phyloP scores from a whole-genome alignment of 345 rosid genomes.

The Bruguiera parviflora region DNA sequence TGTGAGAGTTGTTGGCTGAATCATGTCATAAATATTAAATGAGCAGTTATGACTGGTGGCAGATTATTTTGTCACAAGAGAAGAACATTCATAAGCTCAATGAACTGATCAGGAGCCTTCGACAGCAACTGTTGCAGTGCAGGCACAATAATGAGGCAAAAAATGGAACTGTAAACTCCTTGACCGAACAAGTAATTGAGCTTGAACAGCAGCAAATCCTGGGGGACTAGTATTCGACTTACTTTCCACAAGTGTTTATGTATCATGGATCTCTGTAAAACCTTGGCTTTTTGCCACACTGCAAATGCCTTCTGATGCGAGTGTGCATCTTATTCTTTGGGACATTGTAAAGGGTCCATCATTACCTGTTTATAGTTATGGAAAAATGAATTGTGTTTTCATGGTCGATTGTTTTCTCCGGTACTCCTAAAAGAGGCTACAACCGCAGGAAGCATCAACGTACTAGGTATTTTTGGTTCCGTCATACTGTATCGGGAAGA shows the following conservation, averaged over 20 bases:
- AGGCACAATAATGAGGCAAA: constrained; percentile 38
- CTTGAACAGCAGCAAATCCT: constrained; percentile 48
- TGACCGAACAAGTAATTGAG: constrained; percentile 50
- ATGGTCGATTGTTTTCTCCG: too few species aligned
- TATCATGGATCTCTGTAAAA: not conserved
- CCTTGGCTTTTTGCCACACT: constrained; percentile 8
- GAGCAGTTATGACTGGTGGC: constrained; percentile 16
- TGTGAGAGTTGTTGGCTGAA: not conserved
- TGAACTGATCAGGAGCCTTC: constrained; percentile 66
- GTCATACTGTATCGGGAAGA: too few species aligned
- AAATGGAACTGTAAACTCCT: constrained; percentile 34
- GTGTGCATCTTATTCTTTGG: too few species aligned
- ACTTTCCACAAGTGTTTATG: constrained; percentile 9
- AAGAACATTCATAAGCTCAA: constrained; percentile 71
- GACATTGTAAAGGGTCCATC: too few species aligned
- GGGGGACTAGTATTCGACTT: constrained; percentile 45
- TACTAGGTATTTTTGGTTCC: too few species aligned
- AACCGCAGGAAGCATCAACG: too few species aligned
- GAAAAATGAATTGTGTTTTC: too few species aligned
- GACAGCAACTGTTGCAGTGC: constrained; percentile 53
- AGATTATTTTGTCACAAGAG: constrained; percentile 87
- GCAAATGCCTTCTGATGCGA: too few species aligned
- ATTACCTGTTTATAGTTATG: too few species aligned
- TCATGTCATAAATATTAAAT: not conserved
- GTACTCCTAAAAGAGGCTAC: too few species aligned